Evolutionary conservation across 768 basidiomycete species (phyloP).

Genomic region (Boletus reticuloceps): DNA sequence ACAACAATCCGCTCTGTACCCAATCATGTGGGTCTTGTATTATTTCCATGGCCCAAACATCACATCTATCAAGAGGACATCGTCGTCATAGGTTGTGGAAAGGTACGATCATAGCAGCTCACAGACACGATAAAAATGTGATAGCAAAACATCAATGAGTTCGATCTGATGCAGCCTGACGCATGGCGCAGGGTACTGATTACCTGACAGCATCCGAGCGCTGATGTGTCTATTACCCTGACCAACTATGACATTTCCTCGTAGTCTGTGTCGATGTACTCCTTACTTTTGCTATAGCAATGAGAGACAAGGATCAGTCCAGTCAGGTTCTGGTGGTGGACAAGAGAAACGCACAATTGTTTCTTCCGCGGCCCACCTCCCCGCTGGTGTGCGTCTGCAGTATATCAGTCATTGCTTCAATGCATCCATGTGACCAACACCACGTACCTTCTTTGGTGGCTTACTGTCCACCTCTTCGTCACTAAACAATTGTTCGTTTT

Average conservation of each 20-base stretch:
- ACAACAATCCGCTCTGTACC: too few species aligned
- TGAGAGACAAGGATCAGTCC: conserved; percentile 4
- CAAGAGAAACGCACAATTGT: conserved; percentile 56
- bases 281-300: conserved; percentile 77
- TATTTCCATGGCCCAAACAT: too few species aligned
- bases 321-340: too few species aligned
- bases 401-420: not conserved
- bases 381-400: conserved; percentile 28
- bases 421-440: not conserved
- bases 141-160: not conserved
- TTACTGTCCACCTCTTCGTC: conserved; percentile 62
- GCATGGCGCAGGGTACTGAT: too few species aligned
- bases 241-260: conserved; percentile 59
- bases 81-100: too few species aligned
- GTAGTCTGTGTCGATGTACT: conserved; percentile 84
- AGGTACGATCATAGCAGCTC: not conserved
- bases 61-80: too few species aligned
- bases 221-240: too few species aligned
- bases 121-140: not conserved
- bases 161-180: not conserved
- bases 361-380: conserved; percentile 66
- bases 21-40: too few species aligned
- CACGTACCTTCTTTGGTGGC: conserved; percentile 65
- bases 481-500: conserved; percentile 63
- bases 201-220: too few species aligned